These are phyloP conservation scores for Didymella lethalis DNA, from an alignment of 2,329 filamentous ascomycete species.

Conservation along the genomic window DNA sequence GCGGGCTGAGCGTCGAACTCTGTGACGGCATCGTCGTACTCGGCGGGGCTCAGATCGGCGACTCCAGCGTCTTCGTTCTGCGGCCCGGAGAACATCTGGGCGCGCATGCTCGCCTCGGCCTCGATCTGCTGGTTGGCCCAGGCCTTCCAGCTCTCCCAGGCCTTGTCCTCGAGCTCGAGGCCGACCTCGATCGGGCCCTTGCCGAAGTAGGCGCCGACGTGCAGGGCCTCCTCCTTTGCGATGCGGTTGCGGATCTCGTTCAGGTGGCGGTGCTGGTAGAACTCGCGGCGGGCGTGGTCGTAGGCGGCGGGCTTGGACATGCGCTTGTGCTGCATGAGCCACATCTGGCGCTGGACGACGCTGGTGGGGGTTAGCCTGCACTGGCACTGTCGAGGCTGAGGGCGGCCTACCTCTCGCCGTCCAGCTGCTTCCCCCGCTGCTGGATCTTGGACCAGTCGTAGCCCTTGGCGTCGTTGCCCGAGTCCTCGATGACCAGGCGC, in stretches of 20 bases:
- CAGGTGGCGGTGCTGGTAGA: slow-evolving; percentile 82
- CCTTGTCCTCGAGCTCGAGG: slow-evolving; percentile 80
- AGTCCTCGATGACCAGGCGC: slow-evolving; percentile 81
- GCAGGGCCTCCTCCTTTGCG: slow-evolving; percentile 84
- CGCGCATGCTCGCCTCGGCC: slow-evolving; percentile 57
- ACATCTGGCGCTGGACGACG: slow-evolving; percentile 90
- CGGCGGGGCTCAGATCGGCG: slow-evolving; percentile 29
- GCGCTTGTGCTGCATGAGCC: slow-evolving; percentile 68
- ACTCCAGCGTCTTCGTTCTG: slow-evolving; percentile 39
- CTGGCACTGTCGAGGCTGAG: too few species aligned
- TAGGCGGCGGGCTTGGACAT: slow-evolving; percentile 76
- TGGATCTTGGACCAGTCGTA: slow-evolving; percentile 82
- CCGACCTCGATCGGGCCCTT: slow-evolving; percentile 76
- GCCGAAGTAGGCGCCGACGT: slow-evolving; percentile 89
- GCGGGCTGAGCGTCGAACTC: slow-evolving; percentile 39
- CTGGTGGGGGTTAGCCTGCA: slow-evolving; percentile 56
- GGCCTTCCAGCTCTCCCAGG: slow-evolving; percentile 83
- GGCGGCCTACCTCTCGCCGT: slow-evolving; percentile 76
- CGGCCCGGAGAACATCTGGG: slow-evolving; percentile 51
- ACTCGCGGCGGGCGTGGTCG: slow-evolving; percentile 85
- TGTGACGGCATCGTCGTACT: slow-evolving; percentile 45
- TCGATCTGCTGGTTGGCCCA: slow-evolving; percentile 71
- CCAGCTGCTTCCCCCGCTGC: slow-evolving; percentile 78
- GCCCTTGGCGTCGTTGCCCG: slow-evolving; percentile 79
- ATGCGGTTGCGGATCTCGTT: slow-evolving; percentile 85